phyloP scores from a whole-genome alignment of 1,284 basidiomycete genomes.

The Volvariella surrecta region DNA sequence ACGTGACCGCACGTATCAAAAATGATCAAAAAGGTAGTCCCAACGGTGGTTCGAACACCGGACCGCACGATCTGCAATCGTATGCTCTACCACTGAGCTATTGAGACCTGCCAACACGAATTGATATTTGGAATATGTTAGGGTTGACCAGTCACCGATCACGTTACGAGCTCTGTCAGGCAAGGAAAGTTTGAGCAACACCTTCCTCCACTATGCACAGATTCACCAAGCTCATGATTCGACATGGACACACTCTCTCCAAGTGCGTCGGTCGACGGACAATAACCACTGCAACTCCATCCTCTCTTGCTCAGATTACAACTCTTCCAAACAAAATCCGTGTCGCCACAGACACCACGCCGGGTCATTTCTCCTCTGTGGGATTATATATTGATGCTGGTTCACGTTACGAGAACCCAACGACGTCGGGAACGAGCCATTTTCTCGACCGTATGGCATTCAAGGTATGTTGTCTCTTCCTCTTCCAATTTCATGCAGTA shows the following conservation, averaged over 20 bases:
- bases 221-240: constrained; percentile 3
- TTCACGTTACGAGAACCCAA: constrained; percentile 79
- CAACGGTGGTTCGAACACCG: constrained; percentile 14
- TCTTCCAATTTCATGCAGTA: not conserved
- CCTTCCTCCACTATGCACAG: constrained; percentile 9
- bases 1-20: no score
- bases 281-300: constrained; percentile 10
- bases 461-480: constrained; percentile 53
- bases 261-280: not conserved
- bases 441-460: constrained; percentile 94
- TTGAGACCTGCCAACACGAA: constrained; percentile 10
- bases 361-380: constrained; percentile 91
- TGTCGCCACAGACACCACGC: constrained; percentile 86
- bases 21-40: not conserved
- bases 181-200: not conserved
- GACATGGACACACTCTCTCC: not conserved
- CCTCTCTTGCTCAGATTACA: constrained; percentile 48
- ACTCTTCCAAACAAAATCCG: constrained; percentile 89
- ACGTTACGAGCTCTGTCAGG: not conserved
- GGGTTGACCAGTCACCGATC: no score
- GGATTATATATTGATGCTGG: constrained; percentile 95
- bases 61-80: constrained; percentile 10
- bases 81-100: constrained; percentile 12
- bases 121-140: no score
- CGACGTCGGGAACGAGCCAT: constrained; percentile 81